Conservation (phyloP, 306 rosid genomes). For the Cicer pinnatifidum region DNA sequence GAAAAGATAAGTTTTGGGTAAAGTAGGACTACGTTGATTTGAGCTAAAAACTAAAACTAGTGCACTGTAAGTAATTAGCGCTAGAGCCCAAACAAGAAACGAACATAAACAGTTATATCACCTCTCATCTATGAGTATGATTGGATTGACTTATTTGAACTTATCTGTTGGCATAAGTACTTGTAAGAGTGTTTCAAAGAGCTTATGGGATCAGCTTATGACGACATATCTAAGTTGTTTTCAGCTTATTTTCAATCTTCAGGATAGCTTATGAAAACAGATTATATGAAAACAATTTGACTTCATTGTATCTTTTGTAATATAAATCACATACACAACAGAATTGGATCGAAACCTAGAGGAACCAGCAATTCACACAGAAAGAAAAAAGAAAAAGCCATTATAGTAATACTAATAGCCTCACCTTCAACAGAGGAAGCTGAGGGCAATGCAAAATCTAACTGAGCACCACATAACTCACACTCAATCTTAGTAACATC, state of each 20-base stretch:
- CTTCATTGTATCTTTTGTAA: no score
- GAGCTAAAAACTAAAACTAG: neutral
- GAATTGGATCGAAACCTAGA: slow-evolving; percentile 27
- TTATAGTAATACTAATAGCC: slow-evolving; percentile 34
- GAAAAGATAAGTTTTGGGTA: slow-evolving; percentile 13
- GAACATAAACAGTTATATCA: neutral
- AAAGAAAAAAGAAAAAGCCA: neutral
- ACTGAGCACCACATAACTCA: slow-evolving; percentile 69
- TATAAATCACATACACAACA: neutral
- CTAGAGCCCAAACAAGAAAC: slow-evolving; percentile 3
- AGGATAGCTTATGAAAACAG: no score
- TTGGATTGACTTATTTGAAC: no score
- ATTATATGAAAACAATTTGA: no score
- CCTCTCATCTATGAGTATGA: neutral
- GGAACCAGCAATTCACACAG: slow-evolving; percentile 8
- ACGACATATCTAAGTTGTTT: no score
- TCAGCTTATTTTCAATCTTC: no score
- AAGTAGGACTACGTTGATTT: neutral
- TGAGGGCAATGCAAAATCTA: slow-evolving; percentile 53
- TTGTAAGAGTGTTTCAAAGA: no score
- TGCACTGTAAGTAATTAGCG: slow-evolving; percentile 13
- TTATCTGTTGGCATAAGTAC: no score
- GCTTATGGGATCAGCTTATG: no score
- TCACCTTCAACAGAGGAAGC: slow-evolving; percentile 55
- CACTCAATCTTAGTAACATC: slow-evolving; percentile 80